These are phyloP conservation scores for Pelargonium cotyledonis DNA, from an alignment of 441 rosid species.

Conservation along the genomic window DNA sequence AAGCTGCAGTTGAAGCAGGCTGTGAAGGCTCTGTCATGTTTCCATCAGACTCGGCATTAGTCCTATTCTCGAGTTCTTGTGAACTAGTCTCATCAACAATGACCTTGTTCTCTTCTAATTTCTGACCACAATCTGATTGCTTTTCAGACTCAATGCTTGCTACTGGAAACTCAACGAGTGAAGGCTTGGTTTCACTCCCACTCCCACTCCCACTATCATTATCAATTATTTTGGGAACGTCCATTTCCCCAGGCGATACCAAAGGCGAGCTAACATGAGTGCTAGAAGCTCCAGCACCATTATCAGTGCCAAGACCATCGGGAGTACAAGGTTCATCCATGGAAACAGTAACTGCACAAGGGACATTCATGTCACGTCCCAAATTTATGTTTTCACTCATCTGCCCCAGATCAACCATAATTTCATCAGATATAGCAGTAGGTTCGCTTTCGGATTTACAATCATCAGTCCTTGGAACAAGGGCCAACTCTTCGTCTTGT, in stretches of 20 bases:
- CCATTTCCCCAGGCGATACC: conserved; percentile 16
- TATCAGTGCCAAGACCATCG: conserved; percentile 17
- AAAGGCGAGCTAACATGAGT: conserved; percentile 20
- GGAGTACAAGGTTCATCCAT: conserved; percentile 13
- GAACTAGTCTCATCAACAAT: background rate
- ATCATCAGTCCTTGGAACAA: conserved; percentile 14
- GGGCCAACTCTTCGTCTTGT: conserved; percentile 5
- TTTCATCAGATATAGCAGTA: conserved; percentile 17
- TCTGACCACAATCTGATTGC: background rate
- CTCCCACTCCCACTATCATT: conserved; percentile 5
- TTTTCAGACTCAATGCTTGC: background rate
- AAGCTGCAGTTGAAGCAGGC: no score
- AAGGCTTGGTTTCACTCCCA: no score
- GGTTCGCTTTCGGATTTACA: conserved; percentile 19
- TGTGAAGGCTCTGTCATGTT: background rate
- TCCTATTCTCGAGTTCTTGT: background rate
- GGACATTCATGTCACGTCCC: conserved; percentile 22
- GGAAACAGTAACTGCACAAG: conserved; percentile 23
- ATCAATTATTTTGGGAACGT: background rate
- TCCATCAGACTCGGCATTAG: background rate
- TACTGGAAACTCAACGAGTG: background rate
- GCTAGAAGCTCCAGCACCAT: conserved; percentile 12
- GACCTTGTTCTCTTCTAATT: background rate
- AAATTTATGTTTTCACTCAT: conserved; percentile 11
- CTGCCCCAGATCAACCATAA: conserved; percentile 16